Percentiles rank a stretch among this genome's conserved stretches.
phyloP scores from a whole-genome alignment of 2,329 filamentous ascomycete genomes.

The Sclerotinia nivalis region DNA sequence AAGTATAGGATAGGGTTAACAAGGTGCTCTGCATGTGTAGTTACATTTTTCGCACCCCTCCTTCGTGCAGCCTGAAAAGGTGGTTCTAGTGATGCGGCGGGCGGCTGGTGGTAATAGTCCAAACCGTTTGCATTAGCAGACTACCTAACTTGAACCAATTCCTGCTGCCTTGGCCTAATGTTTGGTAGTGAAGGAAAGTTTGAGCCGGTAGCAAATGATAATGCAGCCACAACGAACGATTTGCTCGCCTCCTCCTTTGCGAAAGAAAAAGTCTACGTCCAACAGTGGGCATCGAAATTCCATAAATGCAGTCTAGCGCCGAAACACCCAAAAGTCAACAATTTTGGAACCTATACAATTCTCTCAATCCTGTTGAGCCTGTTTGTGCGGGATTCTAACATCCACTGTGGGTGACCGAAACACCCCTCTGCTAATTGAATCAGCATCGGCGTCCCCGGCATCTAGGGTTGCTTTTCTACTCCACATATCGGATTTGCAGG shows the following conservation, averaged over 20 bases:
- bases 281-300: too few species aligned
- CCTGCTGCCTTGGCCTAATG: constrained; percentile 1
- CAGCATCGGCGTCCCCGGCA: constrained; percentile 5
- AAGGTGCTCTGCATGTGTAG: neutral
- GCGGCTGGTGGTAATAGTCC: neutral
- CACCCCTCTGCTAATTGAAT: neutral
- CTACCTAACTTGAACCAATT: neutral
- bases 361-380: too few species aligned
- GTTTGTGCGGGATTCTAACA: too few species aligned
- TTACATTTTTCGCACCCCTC: neutral
- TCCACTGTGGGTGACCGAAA: too few species aligned
- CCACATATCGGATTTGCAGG: constrained; percentile 8
- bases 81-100: neutral
- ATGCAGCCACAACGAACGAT: constrained; percentile 9
- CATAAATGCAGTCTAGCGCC: too few species aligned
- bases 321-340: too few species aligned
- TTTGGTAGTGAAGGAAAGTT: neutral
- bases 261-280: neutral
- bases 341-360: too few species aligned
- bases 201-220: neutral
- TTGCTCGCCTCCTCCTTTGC: neutral
- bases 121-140: neutral
- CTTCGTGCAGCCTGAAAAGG: constrained; percentile 1
- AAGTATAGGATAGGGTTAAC: constrained; percentile 3
- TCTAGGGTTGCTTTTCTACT: neutral